A percentile compares a stretch with the other conserved stretches of the same genome.
These are phyloP conservation scores for Fraxinus dipetala DNA, from an alignment of 305 asterid species.

Conservation along the genomic window DNA sequence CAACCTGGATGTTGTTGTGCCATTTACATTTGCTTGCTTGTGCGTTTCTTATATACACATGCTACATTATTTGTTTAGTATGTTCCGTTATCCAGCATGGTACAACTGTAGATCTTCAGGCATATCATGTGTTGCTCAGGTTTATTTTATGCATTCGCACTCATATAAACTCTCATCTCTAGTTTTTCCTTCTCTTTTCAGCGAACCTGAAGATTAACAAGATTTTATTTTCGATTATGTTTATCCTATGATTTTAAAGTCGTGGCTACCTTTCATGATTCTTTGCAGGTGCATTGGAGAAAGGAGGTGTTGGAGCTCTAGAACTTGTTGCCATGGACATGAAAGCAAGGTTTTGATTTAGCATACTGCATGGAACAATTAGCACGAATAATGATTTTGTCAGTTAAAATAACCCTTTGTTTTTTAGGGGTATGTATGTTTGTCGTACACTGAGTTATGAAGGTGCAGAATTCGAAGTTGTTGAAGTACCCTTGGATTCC, in stretches of 20 bases:
- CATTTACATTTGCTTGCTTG: slow-evolving; percentile 13
- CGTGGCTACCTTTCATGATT: slow-evolving; percentile 12
- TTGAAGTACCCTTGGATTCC: slow-evolving; percentile 79
- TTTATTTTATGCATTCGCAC: background rate
- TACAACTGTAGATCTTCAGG: slow-evolving; percentile 7
- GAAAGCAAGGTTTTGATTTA: slow-evolving; percentile 82
- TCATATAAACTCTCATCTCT: background rate
- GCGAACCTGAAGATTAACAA: background rate
- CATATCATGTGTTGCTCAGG: slow-evolving; percentile 7
- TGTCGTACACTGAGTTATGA: slow-evolving; percentile 98
- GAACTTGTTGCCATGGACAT: slow-evolving; percentile 99
- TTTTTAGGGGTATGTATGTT: slow-evolving; percentile 94
- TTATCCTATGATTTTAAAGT: background rate
- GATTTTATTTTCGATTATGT: background rate
- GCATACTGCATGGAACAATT: slow-evolving; percentile 19
- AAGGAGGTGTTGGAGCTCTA: slow-evolving; percentile 99
- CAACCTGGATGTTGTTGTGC: slow-evolving; percentile 1
- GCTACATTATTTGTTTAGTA: background rate
- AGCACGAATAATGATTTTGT: slow-evolving; percentile 18
- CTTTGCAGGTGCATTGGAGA: slow-evolving; percentile 74
- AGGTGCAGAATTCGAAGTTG: slow-evolving; percentile 93
- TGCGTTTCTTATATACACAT: slow-evolving; percentile 12
- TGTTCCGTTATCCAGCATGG: slow-evolving; percentile 9
- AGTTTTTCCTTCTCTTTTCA: background rate
- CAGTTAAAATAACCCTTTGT: slow-evolving; percentile 18